phyloP scores from a whole-genome alignment of 2,329 filamentous ascomycete genomes.

The Pseudocercospora musae region DNA sequence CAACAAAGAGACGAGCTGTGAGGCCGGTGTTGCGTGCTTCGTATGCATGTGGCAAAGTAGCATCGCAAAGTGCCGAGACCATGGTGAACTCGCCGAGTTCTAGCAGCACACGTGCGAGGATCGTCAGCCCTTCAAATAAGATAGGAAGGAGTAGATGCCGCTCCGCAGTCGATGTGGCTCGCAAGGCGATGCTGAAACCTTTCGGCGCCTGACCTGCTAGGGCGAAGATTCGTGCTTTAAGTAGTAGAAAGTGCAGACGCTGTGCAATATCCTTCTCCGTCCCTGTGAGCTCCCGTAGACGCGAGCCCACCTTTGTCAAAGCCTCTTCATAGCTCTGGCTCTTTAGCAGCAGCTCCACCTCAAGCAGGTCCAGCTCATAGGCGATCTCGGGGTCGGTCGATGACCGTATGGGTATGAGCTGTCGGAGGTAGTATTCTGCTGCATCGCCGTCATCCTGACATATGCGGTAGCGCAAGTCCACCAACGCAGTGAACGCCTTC shows the following conservation, averaged over 20 bases:
- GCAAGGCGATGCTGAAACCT: slow-evolving; percentile 72
- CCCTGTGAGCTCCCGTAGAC: slow-evolving; percentile 49
- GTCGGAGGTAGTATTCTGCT: slow-evolving; percentile 55
- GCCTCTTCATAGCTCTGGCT: slow-evolving; percentile 44
- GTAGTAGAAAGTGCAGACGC: slow-evolving; percentile 66
- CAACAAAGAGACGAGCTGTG: slow-evolving; percentile 63
- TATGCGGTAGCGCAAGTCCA: slow-evolving; percentile 63
- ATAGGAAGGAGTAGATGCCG: slow-evolving; percentile 64
- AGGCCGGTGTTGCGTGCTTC: slow-evolving; percentile 65
- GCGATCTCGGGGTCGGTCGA: slow-evolving; percentile 55
- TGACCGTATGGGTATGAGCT: slow-evolving; percentile 49
- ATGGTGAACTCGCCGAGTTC: slow-evolving; percentile 68
- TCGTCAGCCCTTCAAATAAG: slow-evolving; percentile 69
- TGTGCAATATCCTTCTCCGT: slow-evolving; percentile 56
- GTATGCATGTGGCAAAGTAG: slow-evolving; percentile 67
- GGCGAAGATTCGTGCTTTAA: slow-evolving; percentile 69
- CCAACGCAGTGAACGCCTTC: slow-evolving; percentile 62
- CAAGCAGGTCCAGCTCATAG: slow-evolving; percentile 57
- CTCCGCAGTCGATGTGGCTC: slow-evolving; percentile 71
- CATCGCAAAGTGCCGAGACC: slow-evolving; percentile 61
- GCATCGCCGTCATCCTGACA: slow-evolving; percentile 51
- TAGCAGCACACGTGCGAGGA: slow-evolving; percentile 66
- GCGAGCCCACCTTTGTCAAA: slow-evolving; percentile 52
- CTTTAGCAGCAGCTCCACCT: slow-evolving; percentile 58
- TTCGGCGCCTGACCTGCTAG: slow-evolving; percentile 66